Base-by-base conservation (phyloP, 257 asterid species). In the Vinca minor region DNA sequence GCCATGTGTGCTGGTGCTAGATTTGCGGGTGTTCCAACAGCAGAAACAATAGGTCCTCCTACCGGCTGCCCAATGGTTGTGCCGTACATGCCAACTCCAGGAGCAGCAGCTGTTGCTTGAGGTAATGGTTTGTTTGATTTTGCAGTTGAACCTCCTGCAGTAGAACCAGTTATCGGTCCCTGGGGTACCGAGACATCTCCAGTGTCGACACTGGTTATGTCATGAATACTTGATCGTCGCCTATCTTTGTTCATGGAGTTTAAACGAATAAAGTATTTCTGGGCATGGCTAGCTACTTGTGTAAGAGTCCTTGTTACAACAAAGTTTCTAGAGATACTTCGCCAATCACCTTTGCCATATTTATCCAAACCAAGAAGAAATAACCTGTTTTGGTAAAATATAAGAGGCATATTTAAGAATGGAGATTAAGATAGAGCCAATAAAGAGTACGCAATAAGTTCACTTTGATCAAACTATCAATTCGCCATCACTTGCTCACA, bases 161-260 rank as follows among this genome's bases (percentile, higher is more conserved):
- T 62, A 9, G 82, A 32, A 47, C 97, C 97, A 11, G 96, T 84
- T 79, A 85, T 83, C 17, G 90, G 93, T 34, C 77, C 84, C 69
- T 83, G 94, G 57, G 88, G n/a, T n/a, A n/a, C n/a, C n/a, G n/a
- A n/a, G n/a, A n/a, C n/a, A n/a, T n/a, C n/a, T n/a, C n/a, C n/a
- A 0, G 56, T 67, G 66, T 73, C 76, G 66, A 88, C 96, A 54
- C 82, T 91, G 3, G 96, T 88, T 68, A 91, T 91, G 73, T 88
- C 98, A 59, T 91, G 95, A 73, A 91, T 91, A 81, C 98, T 88
- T 8, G 96, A 80, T 45, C 98, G 78, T 55, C 96, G 78, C 64
- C 95, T 74, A 39, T 91, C 95, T 75, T 88, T 91, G 87, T 88
- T 91, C 92, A 85, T 86, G 1, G 98, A 88, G 79, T 86, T 88